Base-by-base conservation (phyloP, 208 protist genomes). In the Acanthamoeba healyi region DNA sequence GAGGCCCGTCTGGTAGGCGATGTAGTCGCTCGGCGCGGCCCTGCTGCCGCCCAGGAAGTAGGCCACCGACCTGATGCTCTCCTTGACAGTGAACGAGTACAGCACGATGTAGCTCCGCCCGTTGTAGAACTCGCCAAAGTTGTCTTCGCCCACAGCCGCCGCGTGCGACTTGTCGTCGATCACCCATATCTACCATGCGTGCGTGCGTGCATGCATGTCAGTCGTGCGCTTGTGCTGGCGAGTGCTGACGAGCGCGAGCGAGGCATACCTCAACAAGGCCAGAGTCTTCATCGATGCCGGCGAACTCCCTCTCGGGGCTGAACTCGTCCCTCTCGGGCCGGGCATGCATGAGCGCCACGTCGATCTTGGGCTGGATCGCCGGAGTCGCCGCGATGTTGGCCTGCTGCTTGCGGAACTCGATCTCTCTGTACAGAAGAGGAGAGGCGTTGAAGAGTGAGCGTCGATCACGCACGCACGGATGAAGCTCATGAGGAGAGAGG, bases 1-100 rank as follows among this genome's bases (percentile, higher is more conserved):
- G 14, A 88, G 56, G 29, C 94, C 94, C 32, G 54, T 93, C 88
- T 96, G 82, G 72, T 95, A 90, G 36, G n/a, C 36, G 32, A 77
- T 79, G 34, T 89, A 84, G 32, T 95, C 81, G n/a, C 29, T 54
- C 12, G 87, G 61, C n/a, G 87, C 15, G 42, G 87, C 54, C 58
- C 40, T 67, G 42, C 49, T 44, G 32, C 95, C 95, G n/a, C 58
- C 88, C 92, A 94, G 95, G 82, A 94, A 95, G 92, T 95, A 96
- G 49, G 95, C 26, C 44, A 95, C 38, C 14, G 34, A 40, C 22
- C 24, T 89, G 34, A 88, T 22, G n/a, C 67, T 19, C 29, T 61
- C 63, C 40, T 81, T 54, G 34, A 46, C 4, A 7, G 40, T 40
- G 92, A 88, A 96, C 29, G 92, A 72, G 94, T 94, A 95, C 22